Evolutionary conservation across 1,284 basidiomycete genomes (phyloP), one percentile per base, ranked within the genome.

Genomic region (Ustilago curta): DNA sequence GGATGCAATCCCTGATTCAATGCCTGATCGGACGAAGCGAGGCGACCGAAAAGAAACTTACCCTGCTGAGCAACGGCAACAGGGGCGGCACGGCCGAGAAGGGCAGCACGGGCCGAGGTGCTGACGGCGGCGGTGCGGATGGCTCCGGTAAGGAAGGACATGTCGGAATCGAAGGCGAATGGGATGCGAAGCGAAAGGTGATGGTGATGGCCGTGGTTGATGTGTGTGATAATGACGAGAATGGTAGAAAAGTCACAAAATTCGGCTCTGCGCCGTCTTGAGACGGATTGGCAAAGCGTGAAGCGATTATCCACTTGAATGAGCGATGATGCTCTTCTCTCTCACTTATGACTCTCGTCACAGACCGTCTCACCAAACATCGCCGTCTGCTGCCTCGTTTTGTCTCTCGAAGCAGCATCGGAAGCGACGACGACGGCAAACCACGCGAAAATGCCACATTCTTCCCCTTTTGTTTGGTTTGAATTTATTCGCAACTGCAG

Each of bases 111-210:
- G 32, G 72, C 70, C 51, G 77, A 71, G 29, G 71, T 76, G 62
- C 77, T 78, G 70, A 74, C 75, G 59, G 77, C 79, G 45, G 77
- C 79, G 60, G 71, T 67, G 51, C 78, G 76, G 68, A 81, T 76
- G 59, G 78, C 77, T 59, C 79, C 78, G 39, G 79, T 79, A 39
- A 81, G 68, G 76, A 79, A 79, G 35, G 78, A 79, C 78, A 79
- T 79, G 65, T 32, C 45, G 53, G 53, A 48, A 39, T 29, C n/a
- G 49, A 32, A 47, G 21, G 42, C 32, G 29, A 14, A 19, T 27
- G 12, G 4, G 35, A 23, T 27, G 45, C 25, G 23, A 44, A 48
- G 40, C 44, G 11, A 9, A 50, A 39, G 44, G 59, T n/a, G 55
- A 32, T 47, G 61, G 44, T 63, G 54, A 42, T 43, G 48, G 43